These are phyloP conservation scores for Dothideomycetes sp. DNA, from an alignment of 2,329 filamentous ascomycete genomes.

Conservation along the genomic window DNA sequence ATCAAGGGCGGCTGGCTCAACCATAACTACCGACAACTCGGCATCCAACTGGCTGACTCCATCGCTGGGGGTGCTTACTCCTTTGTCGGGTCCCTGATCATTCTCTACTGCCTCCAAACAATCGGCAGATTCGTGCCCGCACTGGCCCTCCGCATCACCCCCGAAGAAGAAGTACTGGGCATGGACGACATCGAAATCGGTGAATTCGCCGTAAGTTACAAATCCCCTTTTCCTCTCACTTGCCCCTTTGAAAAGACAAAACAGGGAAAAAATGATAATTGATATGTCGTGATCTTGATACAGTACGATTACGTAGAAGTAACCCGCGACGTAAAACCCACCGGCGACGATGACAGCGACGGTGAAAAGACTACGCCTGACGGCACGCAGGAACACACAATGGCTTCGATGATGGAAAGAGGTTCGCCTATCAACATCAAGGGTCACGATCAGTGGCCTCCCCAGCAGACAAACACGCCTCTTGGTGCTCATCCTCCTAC, in stretches of 20 bases:
- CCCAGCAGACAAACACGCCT: slow-evolving; percentile 1
- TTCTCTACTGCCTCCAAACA: slow-evolving; percentile 52
- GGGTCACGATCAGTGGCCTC: too few species aligned
- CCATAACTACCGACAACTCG: slow-evolving; percentile 73
- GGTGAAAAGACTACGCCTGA: slow-evolving; percentile 9
- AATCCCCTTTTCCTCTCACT: background rate
- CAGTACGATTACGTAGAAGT: slow-evolving; percentile 83
- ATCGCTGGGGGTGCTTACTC: slow-evolving; percentile 68
- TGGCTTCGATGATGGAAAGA: background rate
- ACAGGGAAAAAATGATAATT: too few species aligned
- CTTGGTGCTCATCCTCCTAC: slow-evolving; percentile 5
- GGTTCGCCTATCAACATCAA: background rate
- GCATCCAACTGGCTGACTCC: slow-evolving; percentile 76
- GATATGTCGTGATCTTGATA: slow-evolving; percentile 9
- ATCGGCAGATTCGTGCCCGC: slow-evolving; percentile 71
- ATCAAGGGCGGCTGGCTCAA: slow-evolving; percentile 77
- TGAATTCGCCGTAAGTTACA: slow-evolving; percentile 63
- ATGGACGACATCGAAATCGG: slow-evolving; percentile 87
- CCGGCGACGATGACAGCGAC: slow-evolving; percentile 12
- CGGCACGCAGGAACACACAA: slow-evolving; percentile 1
- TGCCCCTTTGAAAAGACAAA: background rate
- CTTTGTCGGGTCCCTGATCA: slow-evolving; percentile 66
- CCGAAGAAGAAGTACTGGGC: slow-evolving; percentile 73
- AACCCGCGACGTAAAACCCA: slow-evolving; percentile 56
- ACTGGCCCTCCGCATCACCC: slow-evolving; percentile 61